Percentiles rank a stretch among this genome's conserved stretches.
These are phyloP conservation scores for Pleurotus citrinopileatus DNA, from an alignment of 768 basidiomycete genomes.

Conservation along the genomic window DNA sequence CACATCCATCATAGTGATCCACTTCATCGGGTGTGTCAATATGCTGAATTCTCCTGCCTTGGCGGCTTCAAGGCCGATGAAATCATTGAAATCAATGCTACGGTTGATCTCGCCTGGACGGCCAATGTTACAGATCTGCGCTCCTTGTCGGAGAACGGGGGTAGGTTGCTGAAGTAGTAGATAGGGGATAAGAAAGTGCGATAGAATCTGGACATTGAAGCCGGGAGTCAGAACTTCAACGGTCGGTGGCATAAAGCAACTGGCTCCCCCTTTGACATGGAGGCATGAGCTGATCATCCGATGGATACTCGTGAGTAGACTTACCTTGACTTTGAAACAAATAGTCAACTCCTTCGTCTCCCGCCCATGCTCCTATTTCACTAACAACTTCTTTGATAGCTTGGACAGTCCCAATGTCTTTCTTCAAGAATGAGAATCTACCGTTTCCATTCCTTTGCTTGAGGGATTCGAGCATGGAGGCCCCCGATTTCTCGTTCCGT, in stretches of 20 bases:
- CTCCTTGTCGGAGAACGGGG: not conserved
- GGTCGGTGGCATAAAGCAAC: not conserved
- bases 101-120: not conserved
- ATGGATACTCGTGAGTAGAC: not conserved
- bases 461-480: not conserved
- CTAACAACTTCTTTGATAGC: not conserved
- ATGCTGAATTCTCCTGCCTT: not conserved
- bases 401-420: not conserved
- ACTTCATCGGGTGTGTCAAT: not conserved
- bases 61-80: not conserved
- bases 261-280: not conserved
- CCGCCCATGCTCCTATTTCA: not conserved
- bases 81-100: not conserved
- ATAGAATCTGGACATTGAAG: not conserved
- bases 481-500: not conserved
- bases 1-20: not conserved
- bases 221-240: not conserved
- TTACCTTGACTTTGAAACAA: not conserved
- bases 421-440: not conserved
- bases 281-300: not conserved
- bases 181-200: not conserved
- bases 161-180: not conserved
- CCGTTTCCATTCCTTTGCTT: not conserved
- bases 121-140: not conserved
- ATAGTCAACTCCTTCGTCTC: not conserved